These are phyloP conservation scores for Fusarium metavorans DNA, from an alignment of 2,329 filamentous ascomycete species.

Conservation along the genomic window DNA sequence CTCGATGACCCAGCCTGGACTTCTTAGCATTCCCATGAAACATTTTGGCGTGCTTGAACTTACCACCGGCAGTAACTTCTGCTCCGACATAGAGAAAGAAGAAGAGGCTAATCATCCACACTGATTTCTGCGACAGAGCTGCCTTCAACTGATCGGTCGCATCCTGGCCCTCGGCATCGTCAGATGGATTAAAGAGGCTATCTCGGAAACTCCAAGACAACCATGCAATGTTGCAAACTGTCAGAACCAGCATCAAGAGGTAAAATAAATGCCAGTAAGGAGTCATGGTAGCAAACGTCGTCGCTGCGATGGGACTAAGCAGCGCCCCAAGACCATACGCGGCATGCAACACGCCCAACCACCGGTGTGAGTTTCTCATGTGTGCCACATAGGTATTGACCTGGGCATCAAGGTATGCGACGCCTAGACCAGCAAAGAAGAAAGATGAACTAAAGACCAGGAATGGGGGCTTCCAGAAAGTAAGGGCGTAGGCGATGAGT, in stretches of 20 bases:
- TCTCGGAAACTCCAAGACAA: not conserved
- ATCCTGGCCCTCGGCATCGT: not conserved
- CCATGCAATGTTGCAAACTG: not conserved
- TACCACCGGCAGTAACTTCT: not conserved
- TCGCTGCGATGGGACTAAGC: not conserved
- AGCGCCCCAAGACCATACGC: not conserved
- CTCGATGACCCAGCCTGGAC: not conserved
- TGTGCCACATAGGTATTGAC: not conserved
- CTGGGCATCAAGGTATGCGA: not conserved
- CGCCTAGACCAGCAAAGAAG: not conserved
- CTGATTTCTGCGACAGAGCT: not conserved
- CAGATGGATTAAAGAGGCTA: not conserved
- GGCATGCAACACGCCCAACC: not conserved
- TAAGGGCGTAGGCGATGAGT: not conserved
- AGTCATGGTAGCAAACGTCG: not conserved
- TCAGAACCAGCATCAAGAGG: not conserved
- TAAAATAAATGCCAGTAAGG: not conserved
- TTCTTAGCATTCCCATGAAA: not conserved
- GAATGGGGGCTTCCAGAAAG: not conserved
- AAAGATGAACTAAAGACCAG: not conserved
- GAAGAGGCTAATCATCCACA: not conserved
- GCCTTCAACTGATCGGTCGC: not conserved
- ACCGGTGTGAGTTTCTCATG: not conserved
- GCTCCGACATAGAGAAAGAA: not conserved
- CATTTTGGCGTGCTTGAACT: rapidly evolving